These are phyloP conservation scores for Plectosphaerella cucumerina DNA, from an alignment of 2,329 filamentous ascomycete species.

Conservation along the genomic window DNA sequence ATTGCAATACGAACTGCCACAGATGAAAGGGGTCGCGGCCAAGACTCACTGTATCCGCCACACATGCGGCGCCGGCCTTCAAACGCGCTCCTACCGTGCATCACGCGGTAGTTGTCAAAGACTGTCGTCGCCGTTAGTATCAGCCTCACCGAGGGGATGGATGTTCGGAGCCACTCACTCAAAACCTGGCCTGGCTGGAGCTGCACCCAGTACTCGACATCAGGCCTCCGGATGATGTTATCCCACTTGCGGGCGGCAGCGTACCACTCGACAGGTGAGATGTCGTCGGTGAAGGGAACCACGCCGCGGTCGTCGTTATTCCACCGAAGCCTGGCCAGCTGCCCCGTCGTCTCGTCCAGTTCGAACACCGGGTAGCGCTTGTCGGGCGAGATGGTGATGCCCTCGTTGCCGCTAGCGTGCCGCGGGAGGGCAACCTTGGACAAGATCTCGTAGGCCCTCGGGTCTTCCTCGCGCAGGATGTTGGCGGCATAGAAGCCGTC, in stretches of 20 bases:
- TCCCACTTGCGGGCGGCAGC: constrained; percentile 72
- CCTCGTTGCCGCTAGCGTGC: constrained; percentile 87
- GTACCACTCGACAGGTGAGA: constrained; percentile 66
- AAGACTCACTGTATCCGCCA: constrained; percentile 76
- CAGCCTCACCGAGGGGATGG: constrained; percentile 8
- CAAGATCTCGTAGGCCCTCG: constrained; percentile 54
- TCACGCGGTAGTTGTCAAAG: constrained; percentile 93
- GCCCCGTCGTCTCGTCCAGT: constrained; percentile 34
- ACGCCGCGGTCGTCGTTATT: constrained; percentile 86
- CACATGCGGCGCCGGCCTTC: constrained; percentile 83
- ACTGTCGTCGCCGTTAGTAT: constrained; percentile 44
- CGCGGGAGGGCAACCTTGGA: constrained; percentile 57
- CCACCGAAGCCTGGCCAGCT: constrained; percentile 69
- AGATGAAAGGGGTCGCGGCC: not conserved
- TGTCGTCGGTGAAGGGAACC: constrained; percentile 48
- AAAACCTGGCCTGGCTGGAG: constrained; percentile 73
- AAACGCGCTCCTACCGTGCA: constrained; percentile 83
- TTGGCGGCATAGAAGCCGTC: constrained; percentile 77
- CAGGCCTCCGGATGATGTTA: constrained; percentile 58
- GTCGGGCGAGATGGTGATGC: constrained; percentile 73
- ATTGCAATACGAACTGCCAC: not conserved
- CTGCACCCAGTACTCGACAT: constrained; percentile 75
- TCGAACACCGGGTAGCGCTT: constrained; percentile 69
- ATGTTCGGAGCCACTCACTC: constrained; percentile 47
- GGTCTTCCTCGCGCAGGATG: constrained; percentile 51